Evolutionary conservation across 2,329 filamentous ascomycete species (phyloP).

Genomic region (Penicillium palitans): DNA sequence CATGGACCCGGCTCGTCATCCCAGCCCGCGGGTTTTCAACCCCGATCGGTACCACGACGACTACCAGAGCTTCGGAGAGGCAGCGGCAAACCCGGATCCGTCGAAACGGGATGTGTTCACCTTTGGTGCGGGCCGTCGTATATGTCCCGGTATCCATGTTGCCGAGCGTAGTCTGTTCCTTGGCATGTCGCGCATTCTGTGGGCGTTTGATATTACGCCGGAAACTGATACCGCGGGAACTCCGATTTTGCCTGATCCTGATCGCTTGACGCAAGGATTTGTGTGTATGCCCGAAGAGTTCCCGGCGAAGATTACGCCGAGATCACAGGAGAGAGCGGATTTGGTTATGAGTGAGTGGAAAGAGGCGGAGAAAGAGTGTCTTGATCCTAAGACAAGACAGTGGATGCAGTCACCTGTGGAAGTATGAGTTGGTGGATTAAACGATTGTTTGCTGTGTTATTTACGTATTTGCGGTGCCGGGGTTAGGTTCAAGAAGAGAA

Average conservation of each 20-base stretch:
- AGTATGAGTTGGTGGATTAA: neutral
- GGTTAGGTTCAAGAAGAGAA: neutral
- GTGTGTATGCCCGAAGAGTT: slow-evolving; percentile 48
- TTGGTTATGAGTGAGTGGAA: slow-evolving; percentile 16
- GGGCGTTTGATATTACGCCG: slow-evolving; percentile 48
- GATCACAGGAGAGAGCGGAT: slow-evolving; percentile 34
- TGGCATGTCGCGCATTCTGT: slow-evolving; percentile 50
- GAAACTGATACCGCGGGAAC: slow-evolving; percentile 32
- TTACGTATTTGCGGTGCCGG: neutral
- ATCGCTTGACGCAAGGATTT: slow-evolving; percentile 46
- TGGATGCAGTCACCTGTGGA: slow-evolving; percentile 14
- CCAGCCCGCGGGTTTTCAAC: slow-evolving; percentile 42
- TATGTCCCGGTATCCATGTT: slow-evolving; percentile 60
- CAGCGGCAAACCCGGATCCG: slow-evolving; percentile 38
- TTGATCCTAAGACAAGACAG: slow-evolving; percentile 15
- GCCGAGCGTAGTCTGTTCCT: slow-evolving; percentile 53
- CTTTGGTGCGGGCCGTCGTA: slow-evolving; percentile 58
- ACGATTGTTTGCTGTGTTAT: neutral
- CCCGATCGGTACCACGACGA: slow-evolving; percentile 38
- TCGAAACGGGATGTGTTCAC: slow-evolving; percentile 54
- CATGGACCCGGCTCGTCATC: slow-evolving; percentile 44
- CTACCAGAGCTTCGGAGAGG: slow-evolving; percentile 38
- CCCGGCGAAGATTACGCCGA: slow-evolving; percentile 37
- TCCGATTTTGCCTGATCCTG: slow-evolving; percentile 40
- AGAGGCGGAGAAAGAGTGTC: slow-evolving; percentile 8